These are phyloP conservation scores for Candida qinlingensis DNA, from an alignment of 805 yeast species.

Conservation along the genomic window DNA sequence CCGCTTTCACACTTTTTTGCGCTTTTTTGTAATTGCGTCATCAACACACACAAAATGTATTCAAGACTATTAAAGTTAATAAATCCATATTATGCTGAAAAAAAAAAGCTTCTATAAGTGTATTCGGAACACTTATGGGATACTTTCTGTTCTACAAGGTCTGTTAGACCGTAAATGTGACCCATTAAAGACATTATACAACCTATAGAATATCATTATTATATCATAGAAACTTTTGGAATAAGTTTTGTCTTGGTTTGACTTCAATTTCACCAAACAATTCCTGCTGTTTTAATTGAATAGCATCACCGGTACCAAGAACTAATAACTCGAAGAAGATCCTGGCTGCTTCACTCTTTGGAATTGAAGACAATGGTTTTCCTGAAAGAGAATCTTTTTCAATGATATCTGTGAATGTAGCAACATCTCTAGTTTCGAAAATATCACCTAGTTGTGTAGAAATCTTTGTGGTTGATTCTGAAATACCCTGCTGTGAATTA, in stretches of 20 bases:
- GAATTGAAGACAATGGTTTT: conserved; percentile 31
- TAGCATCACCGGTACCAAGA: conserved; percentile 70
- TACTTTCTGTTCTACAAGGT: no score
- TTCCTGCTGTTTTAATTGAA: conserved; percentile 53
- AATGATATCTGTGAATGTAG: conserved; percentile 35
- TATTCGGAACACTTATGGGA: no score
- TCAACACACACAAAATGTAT: no score
- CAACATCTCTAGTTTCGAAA: conserved; percentile 18
- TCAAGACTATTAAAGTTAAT: no score
- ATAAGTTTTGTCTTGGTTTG: conserved; percentile 6
- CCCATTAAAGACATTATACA: no score
- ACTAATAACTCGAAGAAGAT: conserved; percentile 81
- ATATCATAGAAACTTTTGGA: conserved; percentile 4
- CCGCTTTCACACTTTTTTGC: no score
- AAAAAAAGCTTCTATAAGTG: no score
- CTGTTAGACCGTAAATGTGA: no score
- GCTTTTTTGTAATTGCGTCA: no score
- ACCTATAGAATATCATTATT: no score
- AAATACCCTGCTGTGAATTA: conserved; percentile 27
- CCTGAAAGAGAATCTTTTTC: conserved; percentile 20
- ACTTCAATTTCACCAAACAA: conserved; percentile 48
- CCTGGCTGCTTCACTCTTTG: conserved; percentile 57
- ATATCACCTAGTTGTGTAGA: conserved; percentile 40
- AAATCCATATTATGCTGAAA: no score
- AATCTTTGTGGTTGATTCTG: conserved; percentile 48